A percentile compares a stretch with the other conserved stretches of the same genome.
These are phyloP conservation scores for Coprinopsis strossmayeri DNA, from an alignment of 768 basidiomycete genomes.

Conservation along the genomic window DNA sequence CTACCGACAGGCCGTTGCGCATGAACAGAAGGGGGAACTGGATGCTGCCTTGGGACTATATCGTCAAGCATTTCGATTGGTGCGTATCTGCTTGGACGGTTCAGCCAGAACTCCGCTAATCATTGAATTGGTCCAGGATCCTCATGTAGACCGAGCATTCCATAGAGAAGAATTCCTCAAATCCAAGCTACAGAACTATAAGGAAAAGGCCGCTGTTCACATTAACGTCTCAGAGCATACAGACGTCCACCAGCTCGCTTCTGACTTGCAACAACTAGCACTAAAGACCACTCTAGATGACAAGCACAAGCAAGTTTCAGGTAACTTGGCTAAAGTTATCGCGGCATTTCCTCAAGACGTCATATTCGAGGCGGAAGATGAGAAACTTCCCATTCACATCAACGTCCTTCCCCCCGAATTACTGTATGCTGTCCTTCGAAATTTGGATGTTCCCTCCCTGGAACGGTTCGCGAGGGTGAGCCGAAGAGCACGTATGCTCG, in stretches of 20 bases:
- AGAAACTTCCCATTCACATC: conserved; percentile 49
- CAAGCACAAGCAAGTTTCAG: conserved; percentile 21
- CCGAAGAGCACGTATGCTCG: conserved; percentile 69
- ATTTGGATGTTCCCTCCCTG: conserved; percentile 58
- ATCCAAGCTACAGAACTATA: conserved; percentile 24
- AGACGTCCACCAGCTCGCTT: conserved; percentile 15
- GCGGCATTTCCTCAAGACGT: conserved; percentile 40
- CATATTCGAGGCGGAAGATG: conserved; percentile 64
- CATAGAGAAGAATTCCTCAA: conserved; percentile 47
- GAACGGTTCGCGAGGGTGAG: conserved; percentile 74
- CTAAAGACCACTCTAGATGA: neutral
- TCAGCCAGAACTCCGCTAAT: conserved; percentile 1
- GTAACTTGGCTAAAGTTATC: conserved; percentile 41
- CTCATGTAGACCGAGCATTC: conserved; percentile 71
- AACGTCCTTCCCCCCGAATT: conserved; percentile 71
- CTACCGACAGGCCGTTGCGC: conserved; percentile 64
- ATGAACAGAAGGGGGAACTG: conserved; percentile 68
- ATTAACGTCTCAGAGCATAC: conserved; percentile 16
- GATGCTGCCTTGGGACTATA: conserved; percentile 75
- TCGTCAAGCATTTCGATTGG: conserved; percentile 71
- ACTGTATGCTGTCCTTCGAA: conserved; percentile 56
- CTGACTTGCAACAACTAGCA: conserved; percentile 8
- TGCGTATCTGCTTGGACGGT: conserved; percentile 15
- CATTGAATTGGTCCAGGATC: conserved; percentile 32
- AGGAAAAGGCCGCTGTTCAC: conserved; percentile 11